These are phyloP conservation scores for Trichaptum fuscoviolaceum DNA, from an alignment of 768 basidiomycete species.

Conservation along the genomic window DNA sequence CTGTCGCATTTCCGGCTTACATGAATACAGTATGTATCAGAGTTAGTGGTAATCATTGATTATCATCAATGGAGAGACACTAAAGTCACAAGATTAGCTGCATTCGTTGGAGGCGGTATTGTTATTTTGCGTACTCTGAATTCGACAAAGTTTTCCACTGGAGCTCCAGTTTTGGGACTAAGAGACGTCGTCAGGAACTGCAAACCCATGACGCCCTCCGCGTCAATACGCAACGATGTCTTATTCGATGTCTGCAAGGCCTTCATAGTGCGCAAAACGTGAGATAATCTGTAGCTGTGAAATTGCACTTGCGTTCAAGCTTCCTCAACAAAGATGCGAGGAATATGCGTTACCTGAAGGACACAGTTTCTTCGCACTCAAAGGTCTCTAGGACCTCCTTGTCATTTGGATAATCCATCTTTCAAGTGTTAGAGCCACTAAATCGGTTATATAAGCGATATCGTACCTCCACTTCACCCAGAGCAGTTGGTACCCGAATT, in stretches of 20 bases:
- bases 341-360: conserved; percentile 56
- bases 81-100: neutral
- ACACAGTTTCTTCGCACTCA: conserved; percentile 64
- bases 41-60: neutral
- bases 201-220: conserved; percentile 74
- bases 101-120: neutral
- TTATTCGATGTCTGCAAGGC: conserved; percentile 83
- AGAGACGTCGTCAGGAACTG: conserved; percentile 80
- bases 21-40: no score
- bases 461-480: conserved; percentile 78
- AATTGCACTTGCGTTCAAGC: neutral
- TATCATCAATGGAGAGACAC: neutral
- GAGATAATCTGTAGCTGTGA: conserved; percentile 74
- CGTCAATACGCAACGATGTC: conserved; percentile 83
- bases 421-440: conserved; percentile 4
- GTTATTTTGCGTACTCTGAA: neutral
- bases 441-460: neutral
- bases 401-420: conserved; percentile 98
- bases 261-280: conserved; percentile 63
- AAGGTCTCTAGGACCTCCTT: conserved; percentile 87
- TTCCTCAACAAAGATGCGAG: neutral
- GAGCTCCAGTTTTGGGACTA: conserved; percentile 9
- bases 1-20: no score
- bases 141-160: neutral
- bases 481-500: conserved; percentile 74